Conservation (phyloP, 768 basidiomycete genomes). For the Naganishia kalamii region DNA sequence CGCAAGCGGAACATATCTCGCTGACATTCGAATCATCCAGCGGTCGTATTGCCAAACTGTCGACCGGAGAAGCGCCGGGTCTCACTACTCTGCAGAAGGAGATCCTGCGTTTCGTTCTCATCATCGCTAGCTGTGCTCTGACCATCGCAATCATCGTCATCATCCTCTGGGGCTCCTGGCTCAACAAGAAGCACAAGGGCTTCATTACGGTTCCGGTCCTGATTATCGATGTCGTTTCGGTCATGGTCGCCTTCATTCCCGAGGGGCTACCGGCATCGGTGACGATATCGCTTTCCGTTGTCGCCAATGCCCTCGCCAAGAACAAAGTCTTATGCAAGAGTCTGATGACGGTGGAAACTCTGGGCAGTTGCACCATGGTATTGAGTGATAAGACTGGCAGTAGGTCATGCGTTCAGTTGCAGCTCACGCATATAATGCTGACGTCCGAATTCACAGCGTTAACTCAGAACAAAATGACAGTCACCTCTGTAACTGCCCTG, state of each 20-base stretch:
- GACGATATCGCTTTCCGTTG: slow-evolving; percentile 53
- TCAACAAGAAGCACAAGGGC: slow-evolving; percentile 39
- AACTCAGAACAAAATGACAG: slow-evolving; percentile 59
- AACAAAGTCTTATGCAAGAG: slow-evolving; percentile 57
- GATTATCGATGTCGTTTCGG: slow-evolving; percentile 58
- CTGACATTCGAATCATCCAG: slow-evolving; percentile 10
- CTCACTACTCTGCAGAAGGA: slow-evolving; percentile 56
- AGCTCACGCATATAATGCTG: too few relatives aligned
- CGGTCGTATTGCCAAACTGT: slow-evolving; percentile 57
- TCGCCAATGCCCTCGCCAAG: slow-evolving; percentile 53
- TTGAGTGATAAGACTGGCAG: slow-evolving; percentile 55
- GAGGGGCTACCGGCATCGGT: slow-evolving; percentile 39
- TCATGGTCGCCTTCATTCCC: slow-evolving; percentile 54
- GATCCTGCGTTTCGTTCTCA: slow-evolving; percentile 55
- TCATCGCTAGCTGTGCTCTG: slow-evolving; percentile 53
- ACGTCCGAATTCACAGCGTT: slow-evolving; percentile 44
- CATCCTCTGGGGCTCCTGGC: slow-evolving; percentile 51
- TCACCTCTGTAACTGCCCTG: slow-evolving; percentile 51
- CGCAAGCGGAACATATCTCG: slow-evolving; percentile 14
- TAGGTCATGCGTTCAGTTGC: neutral
- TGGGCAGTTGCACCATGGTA: slow-evolving; percentile 59
- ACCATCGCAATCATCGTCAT: slow-evolving; percentile 52
- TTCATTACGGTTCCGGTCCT: slow-evolving; percentile 54
- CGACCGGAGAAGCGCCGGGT: slow-evolving; percentile 48
- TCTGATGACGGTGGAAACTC: slow-evolving; percentile 61